Conservation (phyloP, 345 rosid genomes). For the Citrus australasica region DNA sequence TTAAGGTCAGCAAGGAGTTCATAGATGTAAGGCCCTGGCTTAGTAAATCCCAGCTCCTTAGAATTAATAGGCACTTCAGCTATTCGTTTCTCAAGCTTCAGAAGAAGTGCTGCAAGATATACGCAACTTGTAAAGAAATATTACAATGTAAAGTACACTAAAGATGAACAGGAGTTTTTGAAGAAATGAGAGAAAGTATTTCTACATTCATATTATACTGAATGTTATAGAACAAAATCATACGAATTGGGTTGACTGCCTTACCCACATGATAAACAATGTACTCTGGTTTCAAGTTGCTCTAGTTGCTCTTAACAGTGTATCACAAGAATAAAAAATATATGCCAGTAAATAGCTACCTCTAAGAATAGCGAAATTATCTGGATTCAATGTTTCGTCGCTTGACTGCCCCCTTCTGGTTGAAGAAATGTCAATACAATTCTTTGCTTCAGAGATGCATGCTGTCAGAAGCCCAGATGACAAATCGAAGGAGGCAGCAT, state of each 20-base stretch:
- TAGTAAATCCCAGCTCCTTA: slow-evolving; percentile 80
- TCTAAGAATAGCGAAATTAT: slow-evolving; percentile 88
- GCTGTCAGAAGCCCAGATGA: slow-evolving; percentile 68
- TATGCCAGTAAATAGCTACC: slow-evolving; percentile 37
- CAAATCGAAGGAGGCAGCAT: slow-evolving; percentile 95
- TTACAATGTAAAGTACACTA: neutral
- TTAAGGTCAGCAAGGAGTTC: slow-evolving; percentile 77
- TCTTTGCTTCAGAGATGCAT: slow-evolving; percentile 88
- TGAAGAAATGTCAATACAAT: slow-evolving; percentile 69
- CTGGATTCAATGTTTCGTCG: slow-evolving; percentile 74
- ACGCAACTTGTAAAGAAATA: neutral
- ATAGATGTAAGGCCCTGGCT: slow-evolving; percentile 89
- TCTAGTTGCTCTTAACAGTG: neutral
- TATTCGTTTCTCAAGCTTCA: slow-evolving; percentile 86
- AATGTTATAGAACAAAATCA: slow-evolving; percentile 2
- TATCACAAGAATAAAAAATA: neutral
- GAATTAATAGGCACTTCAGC: slow-evolving; percentile 73
- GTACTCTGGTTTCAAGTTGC: neutral
- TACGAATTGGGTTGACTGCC: neutral
- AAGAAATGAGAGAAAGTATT: slow-evolving; percentile 2
- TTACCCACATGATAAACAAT: neutral
- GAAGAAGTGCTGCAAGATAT: slow-evolving; percentile 66
- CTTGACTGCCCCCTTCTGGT: slow-evolving; percentile 55
- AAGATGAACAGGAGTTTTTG: neutral
- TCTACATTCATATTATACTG: slow-evolving; percentile 8